Base-by-base conservation (phyloP, 495 filamentous ascomycete genomes). In the Hypomontagnella monticulosa region DNA sequence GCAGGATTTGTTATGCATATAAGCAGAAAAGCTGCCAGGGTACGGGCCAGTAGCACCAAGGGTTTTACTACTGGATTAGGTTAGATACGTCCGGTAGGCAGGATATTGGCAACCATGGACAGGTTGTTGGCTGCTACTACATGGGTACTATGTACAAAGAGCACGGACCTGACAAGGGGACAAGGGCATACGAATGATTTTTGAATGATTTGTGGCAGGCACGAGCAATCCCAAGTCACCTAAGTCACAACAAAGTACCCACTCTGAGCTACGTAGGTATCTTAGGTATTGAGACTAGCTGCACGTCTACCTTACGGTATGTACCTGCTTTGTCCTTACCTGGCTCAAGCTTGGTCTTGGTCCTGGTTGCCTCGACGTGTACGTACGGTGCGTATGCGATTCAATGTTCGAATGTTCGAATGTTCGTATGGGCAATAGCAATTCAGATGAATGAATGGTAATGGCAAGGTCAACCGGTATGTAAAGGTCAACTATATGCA, bases 281-380 rank as follows among this genome's bases (percentile, higher is more conserved):
- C 55, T 64, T 61, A 69, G 60, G 66, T 69, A 61, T 46, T 64
- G 49, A 57, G 33, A 11, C 47, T 59, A 43, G 60, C 66, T 69
- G 66, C 66, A 69, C 60, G 66, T 63, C 59, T 69, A 69, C 66
- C 66, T 69, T 69, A 63, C 60, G 51, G 33, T 32, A 52, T 38
- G 44, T 43, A 63, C 34, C 42, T 34, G 41, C 53, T 56, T 64
- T 27, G 23, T 27, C 23, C 23, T 27, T 27, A 27, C 36, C 59
- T 33, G 9, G 36, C 59, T 62, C 41, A 49, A 49, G 37, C 23
- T 27, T 27, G 23, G 23, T 27, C 59, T 62, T 48, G 59, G 59
- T 43, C 23, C 6, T 27, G 23, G 23, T 27, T 27, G 43, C 40
- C 36, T 48, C 19, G 44, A 43, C 57, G 49, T 53, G 49, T 53